Conservation (phyloP, 1,284 basidiomycete species). For the Puccinia polysora region DNA sequence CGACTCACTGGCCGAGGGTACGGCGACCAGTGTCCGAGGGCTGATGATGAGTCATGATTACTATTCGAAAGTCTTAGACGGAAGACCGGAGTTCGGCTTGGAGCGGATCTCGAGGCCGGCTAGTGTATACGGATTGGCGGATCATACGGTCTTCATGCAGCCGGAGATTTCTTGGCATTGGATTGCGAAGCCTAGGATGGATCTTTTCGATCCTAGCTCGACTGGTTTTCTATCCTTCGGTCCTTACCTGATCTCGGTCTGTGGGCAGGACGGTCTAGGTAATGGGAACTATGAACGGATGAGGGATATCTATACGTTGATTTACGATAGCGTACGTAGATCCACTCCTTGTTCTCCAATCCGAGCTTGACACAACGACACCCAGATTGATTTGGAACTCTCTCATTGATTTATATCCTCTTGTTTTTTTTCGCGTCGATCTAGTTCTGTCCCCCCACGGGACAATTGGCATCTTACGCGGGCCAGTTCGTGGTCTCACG, state of each 20-base stretch:
- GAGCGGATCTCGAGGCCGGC: background rate
- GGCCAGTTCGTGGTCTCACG: conserved; percentile 53
- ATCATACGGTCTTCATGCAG: conserved; percentile 53
- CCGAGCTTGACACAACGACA: no score
- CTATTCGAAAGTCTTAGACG: background rate
- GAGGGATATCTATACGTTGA: conserved; percentile 29
- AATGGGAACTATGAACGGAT: conserved; percentile 37
- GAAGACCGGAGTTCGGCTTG: background rate
- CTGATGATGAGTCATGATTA: no score
- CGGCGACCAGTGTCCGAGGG: no score
- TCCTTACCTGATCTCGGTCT: conserved; percentile 50
- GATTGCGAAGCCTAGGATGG: conserved; percentile 51
- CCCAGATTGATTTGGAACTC: conserved; percentile 49
- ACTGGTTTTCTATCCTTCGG: conserved; percentile 54
- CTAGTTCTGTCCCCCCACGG: conserved; percentile 38
- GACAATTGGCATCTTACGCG: conserved; percentile 49
- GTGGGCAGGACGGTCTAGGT: conserved; percentile 47
- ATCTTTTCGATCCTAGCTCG: conserved; percentile 45
- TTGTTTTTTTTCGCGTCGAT: conserved; percentile 45
- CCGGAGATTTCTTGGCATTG: conserved; percentile 54
- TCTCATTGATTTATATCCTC: conserved; percentile 48
- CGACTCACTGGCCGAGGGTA: background rate
- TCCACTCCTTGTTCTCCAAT: conserved; percentile 24
- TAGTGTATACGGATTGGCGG: conserved; percentile 47
- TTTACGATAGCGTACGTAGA: conserved; percentile 39